A percentile compares a stretch with the other conserved stretches of the same genome.
These are phyloP conservation scores for Lachancea sp. DNA, from an alignment of 805 yeast genomes.

Conservation along the genomic window DNA sequence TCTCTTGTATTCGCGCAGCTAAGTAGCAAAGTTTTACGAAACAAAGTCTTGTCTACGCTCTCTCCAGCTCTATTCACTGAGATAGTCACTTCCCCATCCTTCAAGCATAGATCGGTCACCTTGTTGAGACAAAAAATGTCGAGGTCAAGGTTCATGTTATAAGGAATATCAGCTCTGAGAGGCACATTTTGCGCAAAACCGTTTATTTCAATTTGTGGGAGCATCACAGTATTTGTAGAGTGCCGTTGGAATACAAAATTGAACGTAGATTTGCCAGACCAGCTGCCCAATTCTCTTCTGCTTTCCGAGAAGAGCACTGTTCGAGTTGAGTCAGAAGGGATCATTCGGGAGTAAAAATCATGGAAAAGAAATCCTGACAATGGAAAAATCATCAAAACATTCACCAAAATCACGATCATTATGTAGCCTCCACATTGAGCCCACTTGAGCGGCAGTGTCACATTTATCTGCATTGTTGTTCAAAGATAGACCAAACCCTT, in stretches of 20 bases:
- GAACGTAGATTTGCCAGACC: conserved; percentile 6
- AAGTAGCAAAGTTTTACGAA: conserved; percentile 3
- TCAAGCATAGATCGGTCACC: conserved; percentile 1
- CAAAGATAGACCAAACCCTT: too few species aligned
- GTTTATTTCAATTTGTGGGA: conserved; percentile 18
- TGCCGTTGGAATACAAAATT: conserved; percentile 13
- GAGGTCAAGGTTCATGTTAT: conserved; percentile 23
- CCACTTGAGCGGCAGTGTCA: conserved; percentile 26
- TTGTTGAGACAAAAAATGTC: conserved; percentile 20
- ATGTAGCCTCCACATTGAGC: conserved; percentile 26
- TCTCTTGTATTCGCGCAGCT: conserved; percentile 8
- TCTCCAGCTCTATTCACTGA: not conserved
- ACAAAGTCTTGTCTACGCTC: not conserved
- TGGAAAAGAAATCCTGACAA: conserved; percentile 24
- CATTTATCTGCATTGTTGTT: conserved; percentile 22
- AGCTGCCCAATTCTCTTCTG: not conserved
- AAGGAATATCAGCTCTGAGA: conserved; percentile 19
- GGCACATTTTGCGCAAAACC: conserved; percentile 22
- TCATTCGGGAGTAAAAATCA: conserved; percentile 23
- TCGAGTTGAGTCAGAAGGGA: conserved; percentile 23
- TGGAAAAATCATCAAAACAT: conserved; percentile 24
- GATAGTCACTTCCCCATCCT: conserved; percentile 1
- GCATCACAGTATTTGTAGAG: conserved; percentile 5
- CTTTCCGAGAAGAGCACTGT: conserved; percentile 18
- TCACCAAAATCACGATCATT: conserved; percentile 14